Base-by-base conservation (phyloP, 192 early-diverging fungal species). In the Coemansia sp. region DNA sequence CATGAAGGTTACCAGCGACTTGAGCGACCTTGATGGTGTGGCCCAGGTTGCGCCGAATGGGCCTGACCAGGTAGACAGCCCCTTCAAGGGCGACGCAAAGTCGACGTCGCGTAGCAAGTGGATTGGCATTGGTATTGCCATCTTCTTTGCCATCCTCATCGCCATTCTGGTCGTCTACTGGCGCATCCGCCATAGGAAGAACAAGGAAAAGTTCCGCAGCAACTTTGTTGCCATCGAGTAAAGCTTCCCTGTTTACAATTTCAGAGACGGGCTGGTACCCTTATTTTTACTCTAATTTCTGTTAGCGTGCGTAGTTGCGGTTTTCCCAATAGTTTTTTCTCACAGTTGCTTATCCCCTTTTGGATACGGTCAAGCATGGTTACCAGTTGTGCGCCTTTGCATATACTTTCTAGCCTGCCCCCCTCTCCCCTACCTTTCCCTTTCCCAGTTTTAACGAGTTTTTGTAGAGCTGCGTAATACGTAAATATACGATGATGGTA, bases 31-130 rank as follows among this genome's bases (percentile, higher is more conserved):
- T 14, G 64, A 70, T 18, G 71, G 71, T n/a, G 67, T 70, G 26
- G 61, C 76, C 3, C 67, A 70, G 40, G 67, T 69, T 3, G 63
- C 57, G 10, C 76, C 76, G 8, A 69, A 79, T 56, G 63, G 61
- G 56, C 76, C 76, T 12, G 72, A 57, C 26, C 76, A 79, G 53
- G 71, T 79, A 23, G 71, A 70, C 34, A 79, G 67, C 28, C 76
- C 76, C 9, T 67, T 73, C 56, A 63, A 69, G 63, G 60, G 71
- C 42, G 52, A 66, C 37, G 44, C 47, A 4, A 66, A 50, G 38
- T 79, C 76, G 14, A 61, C 61, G 57, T 73, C 76, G 64, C 70
- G 70, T 44, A 67, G 65, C 60, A 79, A 70, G 71, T 79, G 76
- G 76, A 79, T 79, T 14, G 71, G 71, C 9, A 63, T 79, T 38